Evolutionary conservation across 257 asterid species (phyloP).

Genomic region (Phtheirospermum japonicum): DNA sequence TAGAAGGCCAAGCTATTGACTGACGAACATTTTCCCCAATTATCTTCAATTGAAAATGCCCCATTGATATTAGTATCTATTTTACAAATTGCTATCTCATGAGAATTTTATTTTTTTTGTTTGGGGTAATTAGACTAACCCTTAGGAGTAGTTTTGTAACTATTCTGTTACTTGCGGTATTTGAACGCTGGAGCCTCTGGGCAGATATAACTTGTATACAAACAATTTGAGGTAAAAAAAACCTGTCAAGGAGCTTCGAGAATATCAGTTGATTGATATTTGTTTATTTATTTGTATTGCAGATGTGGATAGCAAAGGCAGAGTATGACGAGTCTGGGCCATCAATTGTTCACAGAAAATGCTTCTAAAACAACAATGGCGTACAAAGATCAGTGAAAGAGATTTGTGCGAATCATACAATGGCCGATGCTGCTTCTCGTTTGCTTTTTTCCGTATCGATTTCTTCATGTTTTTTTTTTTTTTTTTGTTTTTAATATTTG

Average conservation of each 20-base stretch:
- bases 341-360: conserved; percentile 61
- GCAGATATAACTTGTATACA: too few species aligned
- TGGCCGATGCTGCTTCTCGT: conserved; percentile 27
- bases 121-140: too few species aligned
- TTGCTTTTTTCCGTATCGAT: conserved; percentile 28
- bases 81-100: too few species aligned
- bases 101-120: too few species aligned
- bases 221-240: not conserved
- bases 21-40: too few species aligned
- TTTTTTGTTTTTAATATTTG: conserved; percentile 32
- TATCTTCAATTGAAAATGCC: too few species aligned
- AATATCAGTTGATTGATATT: not conserved
- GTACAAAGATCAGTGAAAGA: conserved; percentile 17
- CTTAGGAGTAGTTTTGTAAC: too few species aligned
- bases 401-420: conserved; percentile 18
- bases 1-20: too few species aligned
- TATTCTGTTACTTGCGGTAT: too few species aligned
- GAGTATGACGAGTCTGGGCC: conserved; percentile 69
- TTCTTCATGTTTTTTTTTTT: conserved; percentile 22
- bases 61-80: too few species aligned
- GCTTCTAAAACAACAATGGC: conserved; percentile 40
- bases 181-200: too few species aligned
- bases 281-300: conserved; percentile 19
- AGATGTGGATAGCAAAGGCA: conserved; percentile 73
- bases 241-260: not conserved